phyloP scores from a whole-genome alignment of 2,329 filamentous ascomycete genomes.

The Apiospora aurea region DNA sequence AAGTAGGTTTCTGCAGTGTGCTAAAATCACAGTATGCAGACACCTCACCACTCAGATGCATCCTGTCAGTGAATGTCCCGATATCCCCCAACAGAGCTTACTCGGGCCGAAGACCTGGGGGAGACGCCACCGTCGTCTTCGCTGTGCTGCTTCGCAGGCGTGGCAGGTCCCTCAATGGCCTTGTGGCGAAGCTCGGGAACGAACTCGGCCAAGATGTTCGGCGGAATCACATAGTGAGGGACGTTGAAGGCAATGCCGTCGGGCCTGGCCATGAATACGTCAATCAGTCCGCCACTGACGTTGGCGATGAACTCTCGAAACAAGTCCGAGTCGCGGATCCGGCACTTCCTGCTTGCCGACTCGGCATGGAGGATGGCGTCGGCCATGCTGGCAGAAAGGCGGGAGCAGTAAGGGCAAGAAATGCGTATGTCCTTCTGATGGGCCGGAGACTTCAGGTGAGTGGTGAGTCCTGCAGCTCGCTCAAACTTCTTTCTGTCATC shows the following conservation, averaged over 20 bases:
- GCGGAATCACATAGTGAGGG: background rate
- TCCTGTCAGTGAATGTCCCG: background rate
- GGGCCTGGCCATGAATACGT: conserved; percentile 33
- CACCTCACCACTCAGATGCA: background rate
- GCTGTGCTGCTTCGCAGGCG: background rate
- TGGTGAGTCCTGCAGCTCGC: conserved; percentile 40
- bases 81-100: background rate
- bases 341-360: conserved; percentile 49
- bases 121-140: background rate
- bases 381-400: conserved; percentile 48
- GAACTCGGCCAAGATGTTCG: conserved; percentile 8
- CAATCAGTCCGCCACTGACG: conserved; percentile 48
- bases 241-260: background rate
- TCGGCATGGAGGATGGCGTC: conserved; percentile 59
- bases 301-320: conserved; percentile 49
- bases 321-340: conserved; percentile 49
- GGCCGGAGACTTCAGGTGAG: conserved; percentile 52
- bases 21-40: background rate
- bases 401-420: conserved; percentile 54
- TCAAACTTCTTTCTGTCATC: conserved; percentile 50
- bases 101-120: background rate
- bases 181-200: background rate
- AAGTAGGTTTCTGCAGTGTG: no score
- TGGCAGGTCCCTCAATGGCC: background rate
- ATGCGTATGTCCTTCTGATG: conserved; percentile 47